phyloP scores from a whole-genome alignment of 2,329 filamentous ascomycete species.

The Macrophomina tecta region DNA sequence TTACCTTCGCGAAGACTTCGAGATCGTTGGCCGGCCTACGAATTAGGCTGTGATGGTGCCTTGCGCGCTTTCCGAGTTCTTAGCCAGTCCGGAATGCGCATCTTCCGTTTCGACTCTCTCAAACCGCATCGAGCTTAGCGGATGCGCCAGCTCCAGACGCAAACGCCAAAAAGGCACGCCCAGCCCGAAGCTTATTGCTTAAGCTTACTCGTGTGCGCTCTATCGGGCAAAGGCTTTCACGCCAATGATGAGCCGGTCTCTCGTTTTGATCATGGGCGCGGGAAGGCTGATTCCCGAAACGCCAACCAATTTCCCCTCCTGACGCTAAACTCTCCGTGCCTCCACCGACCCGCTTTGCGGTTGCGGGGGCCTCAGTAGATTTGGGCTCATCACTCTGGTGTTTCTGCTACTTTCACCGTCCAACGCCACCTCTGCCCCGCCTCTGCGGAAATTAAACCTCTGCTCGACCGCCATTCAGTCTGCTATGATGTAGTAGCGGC shows the following conservation, averaged over 20 bases:
- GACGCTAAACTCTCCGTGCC: neutral
- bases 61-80: neutral
- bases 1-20: neutral
- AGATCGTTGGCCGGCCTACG: neutral
- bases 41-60: neutral
- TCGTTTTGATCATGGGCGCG: neutral
- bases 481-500: neutral
- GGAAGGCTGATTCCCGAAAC: slow-evolving; percentile 11
- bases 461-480: neutral
- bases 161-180: neutral
- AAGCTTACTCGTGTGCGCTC: slow-evolving; percentile 8
- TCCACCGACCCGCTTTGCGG: neutral
- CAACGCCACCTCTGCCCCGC: neutral
- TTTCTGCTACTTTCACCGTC: neutral
- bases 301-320: slow-evolving; percentile 2
- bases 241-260: slow-evolving; percentile 3
- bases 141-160: neutral
- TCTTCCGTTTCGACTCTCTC: slow-evolving; percentile 11
- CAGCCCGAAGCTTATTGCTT: slow-evolving; percentile 14
- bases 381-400: too few species aligned
- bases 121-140: slow-evolving; percentile 6
- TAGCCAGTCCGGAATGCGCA: slow-evolving; percentile 5
- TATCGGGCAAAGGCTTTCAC: neutral
- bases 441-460: neutral
- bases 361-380: too few species aligned